Conservation (phyloP, 1,139 yeast genomes). For the Barnettozyma hawaiiensis region DNA sequence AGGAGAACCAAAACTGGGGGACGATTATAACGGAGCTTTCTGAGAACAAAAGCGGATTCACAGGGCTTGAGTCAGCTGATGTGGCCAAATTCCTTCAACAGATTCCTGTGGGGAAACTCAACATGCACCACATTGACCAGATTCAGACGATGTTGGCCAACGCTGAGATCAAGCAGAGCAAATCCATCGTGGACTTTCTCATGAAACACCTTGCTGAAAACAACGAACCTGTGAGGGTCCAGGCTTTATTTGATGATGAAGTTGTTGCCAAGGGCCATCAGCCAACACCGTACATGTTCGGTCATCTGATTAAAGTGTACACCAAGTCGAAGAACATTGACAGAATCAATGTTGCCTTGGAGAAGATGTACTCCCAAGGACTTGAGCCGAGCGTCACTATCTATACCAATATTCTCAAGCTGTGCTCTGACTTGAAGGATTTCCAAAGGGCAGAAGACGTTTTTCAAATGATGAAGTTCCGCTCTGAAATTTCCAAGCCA, state of each 20-base stretch:
- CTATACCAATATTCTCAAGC: slow-evolving; percentile 59
- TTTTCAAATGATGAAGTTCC: slow-evolving; percentile 82
- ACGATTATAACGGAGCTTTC: slow-evolving; percentile 43
- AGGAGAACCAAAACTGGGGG: slow-evolving; percentile 51
- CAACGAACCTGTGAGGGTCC: slow-evolving; percentile 23
- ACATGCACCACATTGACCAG: slow-evolving; percentile 34
- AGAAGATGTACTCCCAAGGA: slow-evolving; percentile 35
- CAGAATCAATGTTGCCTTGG: slow-evolving; percentile 35
- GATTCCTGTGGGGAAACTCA: slow-evolving; percentile 38
- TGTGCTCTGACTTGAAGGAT: slow-evolving; percentile 53
- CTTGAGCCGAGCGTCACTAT: slow-evolving; percentile 52
- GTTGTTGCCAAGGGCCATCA: slow-evolving; percentile 28
- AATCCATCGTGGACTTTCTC: slow-evolving; percentile 38
- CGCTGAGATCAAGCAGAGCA: slow-evolving; percentile 33
- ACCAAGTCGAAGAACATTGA: slow-evolving; percentile 23
- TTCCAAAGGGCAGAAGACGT: slow-evolving; percentile 61
- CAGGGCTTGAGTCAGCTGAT: slow-evolving; percentile 34
- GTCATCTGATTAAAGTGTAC: slow-evolving; percentile 39
- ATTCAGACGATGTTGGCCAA: slow-evolving; percentile 34
- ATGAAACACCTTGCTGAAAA: slow-evolving; percentile 37
- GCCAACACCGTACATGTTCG: slow-evolving; percentile 39
- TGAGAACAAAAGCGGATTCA: slow-evolving; percentile 37
- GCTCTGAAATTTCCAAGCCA: slow-evolving; percentile 61
- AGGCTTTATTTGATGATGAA: slow-evolving; percentile 29
- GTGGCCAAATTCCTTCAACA: slow-evolving; percentile 37